Base-by-base conservation (phyloP, 306 rosid genomes). In the Astragalus membranaceus region DNA sequence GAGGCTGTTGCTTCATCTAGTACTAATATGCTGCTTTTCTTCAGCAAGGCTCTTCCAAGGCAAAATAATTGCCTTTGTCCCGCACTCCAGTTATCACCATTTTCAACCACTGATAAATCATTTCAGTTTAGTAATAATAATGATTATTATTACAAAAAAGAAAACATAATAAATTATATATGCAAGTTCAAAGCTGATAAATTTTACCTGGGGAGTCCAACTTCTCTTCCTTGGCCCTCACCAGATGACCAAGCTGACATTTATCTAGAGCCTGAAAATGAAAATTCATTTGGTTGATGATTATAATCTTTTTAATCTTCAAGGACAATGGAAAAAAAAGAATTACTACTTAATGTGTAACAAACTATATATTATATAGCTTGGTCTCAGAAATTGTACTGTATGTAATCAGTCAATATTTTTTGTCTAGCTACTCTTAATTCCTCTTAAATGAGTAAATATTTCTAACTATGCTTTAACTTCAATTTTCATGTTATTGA, bases 1-100 rank as follows among this genome's bases (percentile, higher is more conserved):
- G 98, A 93, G 17, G 97, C 98, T 3, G 97, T 90, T 35, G 97
- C 94, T 84, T 94, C 98, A 75, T 94, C 97, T 37, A 94, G 78
- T 3, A 94, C 92, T 6, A 93, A 85, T 79, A 93, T 77, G 82
- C 84, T 87, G 68, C 98, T 93, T 70, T 83, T 90, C 87, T 90
- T 87, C 47, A 93, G 80, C 63, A 88, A 62, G 7, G 98, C 96
- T 84, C 97, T 88, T 72, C 98, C 98, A 32, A 93, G 94, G 82
- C 98, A 93, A 73, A 90, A 79, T 53, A 90, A 69, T 67, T 88
- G 95, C 49, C 96, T 89, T 84, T 93, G 98, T 11, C 98, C 97
- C 42, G 76, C 96, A 39, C 98, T 88, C 97, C 94, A 90, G 54
- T 93, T 93, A 55, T 90, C 97, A 70, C 97, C 98, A 77, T 87